Conservation (phyloP, 208 protist genomes). For the Herpetomonas samuelpessoai region DNA sequence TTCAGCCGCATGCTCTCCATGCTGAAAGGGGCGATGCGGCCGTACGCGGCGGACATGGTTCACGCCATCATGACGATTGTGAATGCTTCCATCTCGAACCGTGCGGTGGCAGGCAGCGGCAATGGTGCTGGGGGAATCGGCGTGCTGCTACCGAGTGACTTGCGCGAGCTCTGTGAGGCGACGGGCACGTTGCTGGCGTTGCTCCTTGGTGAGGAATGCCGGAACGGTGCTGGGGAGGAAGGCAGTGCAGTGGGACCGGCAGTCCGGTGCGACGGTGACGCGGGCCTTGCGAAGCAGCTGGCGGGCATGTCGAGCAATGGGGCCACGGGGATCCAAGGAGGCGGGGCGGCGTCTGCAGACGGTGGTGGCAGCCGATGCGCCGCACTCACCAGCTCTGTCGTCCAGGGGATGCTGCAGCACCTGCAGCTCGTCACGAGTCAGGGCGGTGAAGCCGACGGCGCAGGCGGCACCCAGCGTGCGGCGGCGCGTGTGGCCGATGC, state of each 20-base stretch:
- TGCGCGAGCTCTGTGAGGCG: constrained; percentile 68
- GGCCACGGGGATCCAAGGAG: too few species aligned
- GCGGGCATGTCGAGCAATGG: not conserved
- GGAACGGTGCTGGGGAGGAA: not conserved
- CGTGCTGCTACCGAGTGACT: constrained; percentile 40
- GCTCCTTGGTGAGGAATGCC: constrained; percentile 1
- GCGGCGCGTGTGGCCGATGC: constrained; percentile 4
- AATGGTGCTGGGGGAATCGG: not conserved
- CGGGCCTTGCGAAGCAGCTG: not conserved
- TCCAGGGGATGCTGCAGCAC: not conserved
- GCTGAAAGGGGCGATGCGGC: constrained; percentile 29
- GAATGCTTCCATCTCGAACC: constrained; percentile 7
- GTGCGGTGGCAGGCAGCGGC: not conserved
- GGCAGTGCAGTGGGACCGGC: not conserved
- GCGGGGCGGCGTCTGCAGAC: too few species aligned
- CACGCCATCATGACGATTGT: constrained; percentile 57
- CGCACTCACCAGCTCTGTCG: not conserved
- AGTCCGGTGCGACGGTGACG: too few species aligned
- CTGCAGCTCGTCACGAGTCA: not conserved
- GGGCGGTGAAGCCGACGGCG: not conserved
- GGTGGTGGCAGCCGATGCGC: too few species aligned
- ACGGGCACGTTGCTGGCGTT: constrained; percentile 50
- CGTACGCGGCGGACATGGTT: constrained; percentile 58
- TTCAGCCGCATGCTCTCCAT: constrained; percentile 66
- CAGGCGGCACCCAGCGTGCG: not conserved